Base-by-base conservation (phyloP, 2,329 filamentous ascomycete genomes). In the Raffaelea deltoideospora region DNA sequence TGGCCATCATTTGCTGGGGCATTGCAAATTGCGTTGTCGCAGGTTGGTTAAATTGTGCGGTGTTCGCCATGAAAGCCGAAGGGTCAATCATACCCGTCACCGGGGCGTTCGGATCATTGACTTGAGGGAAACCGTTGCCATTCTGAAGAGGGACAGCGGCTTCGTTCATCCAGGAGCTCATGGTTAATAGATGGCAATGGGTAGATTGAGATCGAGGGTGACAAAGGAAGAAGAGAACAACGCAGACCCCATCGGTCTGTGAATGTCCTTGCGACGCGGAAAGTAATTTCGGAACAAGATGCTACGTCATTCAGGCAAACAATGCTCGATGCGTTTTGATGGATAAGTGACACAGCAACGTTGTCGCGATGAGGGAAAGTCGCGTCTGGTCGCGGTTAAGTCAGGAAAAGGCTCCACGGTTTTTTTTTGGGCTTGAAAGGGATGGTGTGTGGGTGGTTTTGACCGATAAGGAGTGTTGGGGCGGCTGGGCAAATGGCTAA, bases 81-180 rank as follows among this genome's bases (percentile, higher is more conserved):
- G 73, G 72, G 53, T 79, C 74, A 64, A 79, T 76, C 67, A 78
- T 77, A 54, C 57, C 58, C 47, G 59, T 60, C 44, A 60, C 55
- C 4, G 33, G 22, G 37, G 57, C 55, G 52, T 73, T 74, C 32
- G 71, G 65, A 51, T 79, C 72, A 56, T 65, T 71, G 59, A 76
- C 67, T 53, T 75, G 72, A 48, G 69, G 64, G 56, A 76, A 77
- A 62, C 69, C 68, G 63, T 72, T 74, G 65, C 72, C 72, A 76
- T 77, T 76, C 60, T 77, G 72, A 59, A 75, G 79, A 51, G 70
- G 69, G 61, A 75, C 64, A 57, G 66, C 66, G 60, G 73, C 64
- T 58, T 79, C 74, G 60, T 77, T 79, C 67, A 78, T 76, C 75
- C 74, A 79, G 63, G 72, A 71, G 65, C 69, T 78, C 74, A 79